phyloP scores from a whole-genome alignment of 2,329 filamentous ascomycete species.

The Pseudocercospora eumusae region DNA sequence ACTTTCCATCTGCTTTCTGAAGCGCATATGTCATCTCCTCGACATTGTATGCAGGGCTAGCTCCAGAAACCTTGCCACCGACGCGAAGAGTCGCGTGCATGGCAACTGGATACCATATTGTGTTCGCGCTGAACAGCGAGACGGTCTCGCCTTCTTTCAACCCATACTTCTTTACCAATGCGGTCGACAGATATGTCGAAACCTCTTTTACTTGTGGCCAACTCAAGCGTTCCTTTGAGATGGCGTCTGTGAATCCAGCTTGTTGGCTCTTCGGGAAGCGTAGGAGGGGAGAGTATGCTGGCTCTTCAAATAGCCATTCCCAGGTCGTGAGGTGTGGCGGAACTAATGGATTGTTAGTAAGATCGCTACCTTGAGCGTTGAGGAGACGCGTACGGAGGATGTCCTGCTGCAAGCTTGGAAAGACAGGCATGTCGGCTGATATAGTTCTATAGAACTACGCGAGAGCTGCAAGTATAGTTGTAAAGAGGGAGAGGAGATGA shows the following conservation, averaged over 20 bases:
- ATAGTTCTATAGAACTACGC: too few relatives aligned
- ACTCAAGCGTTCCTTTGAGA: slow-evolving; percentile 59
- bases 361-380: background rate
- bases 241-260: slow-evolving; percentile 59
- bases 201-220: slow-evolving; percentile 61
- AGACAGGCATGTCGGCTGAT: slow-evolving; percentile 25
- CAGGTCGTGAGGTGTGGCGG: slow-evolving; percentile 59
- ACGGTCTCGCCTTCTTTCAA: slow-evolving; percentile 59
- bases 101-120: slow-evolving; percentile 67
- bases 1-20: slow-evolving; percentile 58
- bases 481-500: background rate
- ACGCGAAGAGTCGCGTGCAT: slow-evolving; percentile 59
- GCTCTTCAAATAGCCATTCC: slow-evolving; percentile 63
- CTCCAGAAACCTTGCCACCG: slow-evolving; percentile 61
- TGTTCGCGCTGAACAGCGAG: slow-evolving; percentile 64
- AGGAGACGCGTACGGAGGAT: slow-evolving; percentile 25
- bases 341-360: slow-evolving; percentile 43
- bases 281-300: slow-evolving; percentile 52
- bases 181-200: slow-evolving; percentile 62
- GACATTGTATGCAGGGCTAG: slow-evolving; percentile 65
- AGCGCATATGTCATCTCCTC: slow-evolving; percentile 69
- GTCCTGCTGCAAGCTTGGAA: slow-evolving; percentile 30
- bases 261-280: slow-evolving; percentile 45
- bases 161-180: slow-evolving; percentile 58
- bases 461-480: too few relatives aligned